These are phyloP conservation scores for Solanum neorickii DNA, from an alignment of 257 asterid species.

Conservation along the genomic window DNA sequence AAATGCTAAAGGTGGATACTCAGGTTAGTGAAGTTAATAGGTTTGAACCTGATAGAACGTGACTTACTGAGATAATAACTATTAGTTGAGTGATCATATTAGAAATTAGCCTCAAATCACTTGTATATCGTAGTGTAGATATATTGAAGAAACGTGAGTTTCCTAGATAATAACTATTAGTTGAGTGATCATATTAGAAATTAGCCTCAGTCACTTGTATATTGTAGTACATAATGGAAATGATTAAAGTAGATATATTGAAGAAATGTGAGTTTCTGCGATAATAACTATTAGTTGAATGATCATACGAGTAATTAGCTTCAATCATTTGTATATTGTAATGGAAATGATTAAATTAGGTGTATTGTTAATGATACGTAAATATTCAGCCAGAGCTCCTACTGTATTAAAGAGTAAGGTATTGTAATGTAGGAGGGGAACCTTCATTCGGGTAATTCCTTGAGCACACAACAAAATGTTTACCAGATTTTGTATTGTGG, in stretches of 20 bases:
- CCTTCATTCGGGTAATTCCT: background rate
- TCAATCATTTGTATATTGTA: background rate
- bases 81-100: background rate
- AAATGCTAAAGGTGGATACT: constrained; percentile 28
- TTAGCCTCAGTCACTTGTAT: no score
- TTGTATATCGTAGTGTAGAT: no score
- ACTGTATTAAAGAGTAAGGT: background rate
- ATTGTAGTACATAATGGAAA: no score
- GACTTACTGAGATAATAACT: background rate
- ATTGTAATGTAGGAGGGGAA: background rate
- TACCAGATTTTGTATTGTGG: background rate
- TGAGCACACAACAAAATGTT: background rate
- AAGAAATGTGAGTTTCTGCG: background rate
- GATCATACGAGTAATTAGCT: background rate
- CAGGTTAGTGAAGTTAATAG: constrained; percentile 26
- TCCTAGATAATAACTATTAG: no score
- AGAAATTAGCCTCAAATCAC: background rate
- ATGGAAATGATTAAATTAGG: background rate
- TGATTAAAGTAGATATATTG: no score
- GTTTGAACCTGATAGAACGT: background rate
- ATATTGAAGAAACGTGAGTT: no score
- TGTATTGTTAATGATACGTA: background rate
- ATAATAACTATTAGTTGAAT: background rate
- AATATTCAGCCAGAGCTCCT: background rate
- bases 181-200: no score